These are phyloP conservation scores for Colletotrichum falcatum DNA, from an alignment of 2,329 filamentous ascomycete species.

Conservation along the genomic window DNA sequence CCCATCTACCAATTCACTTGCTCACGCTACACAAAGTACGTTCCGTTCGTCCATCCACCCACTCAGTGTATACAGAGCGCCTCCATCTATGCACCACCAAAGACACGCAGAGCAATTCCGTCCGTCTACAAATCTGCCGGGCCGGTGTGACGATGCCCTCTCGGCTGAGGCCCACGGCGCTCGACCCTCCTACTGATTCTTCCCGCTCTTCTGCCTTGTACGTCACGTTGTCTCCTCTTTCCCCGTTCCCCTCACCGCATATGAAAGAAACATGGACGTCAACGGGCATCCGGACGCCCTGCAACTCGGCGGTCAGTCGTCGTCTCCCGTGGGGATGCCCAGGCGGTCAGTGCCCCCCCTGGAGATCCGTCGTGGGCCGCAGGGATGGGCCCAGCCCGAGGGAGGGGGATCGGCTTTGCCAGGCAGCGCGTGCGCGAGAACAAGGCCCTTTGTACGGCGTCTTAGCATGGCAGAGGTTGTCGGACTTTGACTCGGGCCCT, in stretches of 20 bases:
- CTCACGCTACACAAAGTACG: too few relatives aligned
- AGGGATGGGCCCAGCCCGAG: too few relatives aligned
- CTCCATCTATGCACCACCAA: too few relatives aligned
- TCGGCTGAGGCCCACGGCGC: background rate
- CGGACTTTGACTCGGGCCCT: too few relatives aligned
- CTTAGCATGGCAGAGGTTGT: too few relatives aligned
- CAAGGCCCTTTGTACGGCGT: too few relatives aligned
- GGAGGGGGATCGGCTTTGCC: too few relatives aligned
- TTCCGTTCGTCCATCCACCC: background rate
- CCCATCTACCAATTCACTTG: too few relatives aligned
- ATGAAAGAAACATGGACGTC: constrained; percentile 11
- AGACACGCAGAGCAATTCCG: too few relatives aligned
- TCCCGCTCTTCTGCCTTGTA: background rate
- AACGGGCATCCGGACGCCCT: constrained; percentile 14
- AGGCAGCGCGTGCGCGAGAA: too few relatives aligned
- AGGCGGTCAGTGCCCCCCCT: constrained; percentile 35
- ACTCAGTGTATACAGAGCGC: background rate
- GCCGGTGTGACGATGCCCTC: constrained; percentile 2
- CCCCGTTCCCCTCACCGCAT: constrained; percentile 14
- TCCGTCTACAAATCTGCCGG: background rate
- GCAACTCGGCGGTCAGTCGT: constrained; percentile 20
- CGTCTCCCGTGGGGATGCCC: constrained; percentile 19
- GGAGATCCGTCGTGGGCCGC: constrained; percentile 15
- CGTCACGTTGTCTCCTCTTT: constrained; percentile 1
- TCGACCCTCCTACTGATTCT: background rate